Conservation (phyloP, 257 asterid species). For the Agastache rugosa region DNA sequence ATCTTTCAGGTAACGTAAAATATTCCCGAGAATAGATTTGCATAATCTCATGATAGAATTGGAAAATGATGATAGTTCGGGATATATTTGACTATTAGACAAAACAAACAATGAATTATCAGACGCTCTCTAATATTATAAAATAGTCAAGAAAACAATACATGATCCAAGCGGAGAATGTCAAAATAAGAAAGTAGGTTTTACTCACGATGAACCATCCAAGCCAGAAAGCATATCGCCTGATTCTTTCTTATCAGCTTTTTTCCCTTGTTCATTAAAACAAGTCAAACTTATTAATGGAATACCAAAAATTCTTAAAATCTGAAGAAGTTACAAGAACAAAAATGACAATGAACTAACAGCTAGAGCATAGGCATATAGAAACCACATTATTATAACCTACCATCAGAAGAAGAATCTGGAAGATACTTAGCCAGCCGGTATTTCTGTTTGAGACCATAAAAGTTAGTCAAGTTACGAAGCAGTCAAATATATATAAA, state of each 20-base stretch:
- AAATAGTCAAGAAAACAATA: constrained; percentile 4
- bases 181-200: constrained; percentile 30
- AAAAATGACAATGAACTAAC: constrained; percentile 24
- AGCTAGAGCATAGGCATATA: background rate
- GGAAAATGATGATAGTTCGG: no score
- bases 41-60: no score
- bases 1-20: no score
- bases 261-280: constrained; percentile 61
- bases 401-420: constrained; percentile 94
- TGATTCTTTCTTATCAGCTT: constrained; percentile 83
- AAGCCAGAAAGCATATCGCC: constrained; percentile 75
- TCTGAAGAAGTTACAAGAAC: background rate
- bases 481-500: constrained; percentile 27
- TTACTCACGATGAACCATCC: constrained; percentile 95
- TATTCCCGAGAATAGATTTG: no score
- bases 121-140: constrained; percentile 10
- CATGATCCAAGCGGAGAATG: constrained; percentile 15
- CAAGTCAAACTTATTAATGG: constrained; percentile 31
- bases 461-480: constrained; percentile 34
- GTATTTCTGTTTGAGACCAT: constrained; percentile 70
- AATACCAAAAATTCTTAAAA: constrained; percentile 1
- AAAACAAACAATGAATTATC: constrained; percentile 1
- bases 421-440: constrained; percentile 99
- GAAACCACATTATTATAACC: constrained; percentile 29
- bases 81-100: no score